Percentiles rank a stretch among this genome's conserved stretches.
These are phyloP conservation scores for Prunus armeniaca DNA, from an alignment of 306 rosid genomes.

Conservation along the genomic window DNA sequence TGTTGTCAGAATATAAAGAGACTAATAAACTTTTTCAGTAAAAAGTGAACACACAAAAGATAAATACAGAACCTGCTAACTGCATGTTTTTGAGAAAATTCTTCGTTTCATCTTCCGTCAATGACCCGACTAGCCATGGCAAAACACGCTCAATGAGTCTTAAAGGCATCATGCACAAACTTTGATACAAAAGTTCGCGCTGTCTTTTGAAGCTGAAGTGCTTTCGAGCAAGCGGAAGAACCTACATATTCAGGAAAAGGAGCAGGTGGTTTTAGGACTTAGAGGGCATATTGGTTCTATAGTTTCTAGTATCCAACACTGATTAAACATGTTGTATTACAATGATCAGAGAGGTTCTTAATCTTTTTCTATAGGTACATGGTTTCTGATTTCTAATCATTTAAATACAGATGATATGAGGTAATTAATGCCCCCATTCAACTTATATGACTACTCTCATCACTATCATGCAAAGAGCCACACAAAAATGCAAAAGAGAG, in stretches of 20 bases:
- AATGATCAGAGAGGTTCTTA: not conserved
- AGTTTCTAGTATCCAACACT: conserved; percentile 27
- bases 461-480: conserved; percentile 14
- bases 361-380: no score
- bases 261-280: conserved; percentile 14
- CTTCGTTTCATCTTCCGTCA: conserved; percentile 72
- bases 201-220: conserved; percentile 86
- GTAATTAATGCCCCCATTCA: conserved; percentile 17
- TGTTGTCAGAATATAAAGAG: conserved; percentile 34
- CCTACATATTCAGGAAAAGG: conserved; percentile 50
- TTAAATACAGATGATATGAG: conserved; percentile 11
- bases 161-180: conserved; percentile 96
- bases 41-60: conserved; percentile 24
- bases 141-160: conserved; percentile 91
- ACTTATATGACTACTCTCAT: conserved; percentile 15
- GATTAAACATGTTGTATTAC: conserved; percentile 5
- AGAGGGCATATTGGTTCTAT: conserved; percentile 9
- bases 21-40: not conserved
- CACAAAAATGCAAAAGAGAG: not conserved
- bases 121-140: conserved; percentile 84
- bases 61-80: conserved; percentile 74
- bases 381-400: not conserved
- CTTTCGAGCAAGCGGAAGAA: conserved; percentile 96
- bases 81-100: conserved; percentile 81
- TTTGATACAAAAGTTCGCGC: conserved; percentile 82